phyloP scores from a whole-genome alignment of 1,139 yeast genomes.

The Lodderomyces parapsilosis region DNA sequence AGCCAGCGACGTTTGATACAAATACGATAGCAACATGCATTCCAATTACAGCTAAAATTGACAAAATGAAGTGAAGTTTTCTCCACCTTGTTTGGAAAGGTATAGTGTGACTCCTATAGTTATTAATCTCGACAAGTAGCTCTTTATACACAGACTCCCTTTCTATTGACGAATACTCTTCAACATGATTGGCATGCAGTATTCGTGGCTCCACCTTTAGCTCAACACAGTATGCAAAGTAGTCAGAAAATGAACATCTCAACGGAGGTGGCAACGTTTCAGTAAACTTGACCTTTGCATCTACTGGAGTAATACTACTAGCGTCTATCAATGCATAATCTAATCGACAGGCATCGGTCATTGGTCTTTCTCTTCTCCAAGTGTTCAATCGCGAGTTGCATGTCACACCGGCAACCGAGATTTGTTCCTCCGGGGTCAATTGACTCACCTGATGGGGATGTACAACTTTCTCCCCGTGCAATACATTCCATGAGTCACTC shows the following conservation, averaged over 20 bases:
- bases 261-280: slow-evolving; percentile 57
- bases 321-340: slow-evolving; percentile 86
- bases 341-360: slow-evolving; percentile 80
- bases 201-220: slow-evolving; percentile 19
- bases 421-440: slow-evolving; percentile 67
- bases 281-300: slow-evolving; percentile 70
- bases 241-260: slow-evolving; percentile 81
- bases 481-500: slow-evolving; percentile 79
- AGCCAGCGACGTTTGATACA: slow-evolving; percentile 37
- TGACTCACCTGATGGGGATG: slow-evolving; percentile 46
- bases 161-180: slow-evolving; percentile 10
- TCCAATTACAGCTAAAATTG: slow-evolving; percentile 36
- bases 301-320: slow-evolving; percentile 46
- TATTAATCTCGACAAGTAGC: slow-evolving; percentile 51
- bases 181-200: slow-evolving; percentile 2
- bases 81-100: slow-evolving; percentile 67
- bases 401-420: slow-evolving; percentile 75
- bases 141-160: slow-evolving; percentile 51
- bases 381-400: slow-evolving; percentile 87
- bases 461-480: slow-evolving; percentile 30
- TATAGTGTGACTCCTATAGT: slow-evolving; percentile 54
- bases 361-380: slow-evolving; percentile 67
- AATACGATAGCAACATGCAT: slow-evolving; percentile 55
- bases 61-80: slow-evolving; percentile 57
- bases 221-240: slow-evolving; percentile 80